Conservation (phyloP, 129 eudicot genomes). For the Centella asiatica region DNA sequence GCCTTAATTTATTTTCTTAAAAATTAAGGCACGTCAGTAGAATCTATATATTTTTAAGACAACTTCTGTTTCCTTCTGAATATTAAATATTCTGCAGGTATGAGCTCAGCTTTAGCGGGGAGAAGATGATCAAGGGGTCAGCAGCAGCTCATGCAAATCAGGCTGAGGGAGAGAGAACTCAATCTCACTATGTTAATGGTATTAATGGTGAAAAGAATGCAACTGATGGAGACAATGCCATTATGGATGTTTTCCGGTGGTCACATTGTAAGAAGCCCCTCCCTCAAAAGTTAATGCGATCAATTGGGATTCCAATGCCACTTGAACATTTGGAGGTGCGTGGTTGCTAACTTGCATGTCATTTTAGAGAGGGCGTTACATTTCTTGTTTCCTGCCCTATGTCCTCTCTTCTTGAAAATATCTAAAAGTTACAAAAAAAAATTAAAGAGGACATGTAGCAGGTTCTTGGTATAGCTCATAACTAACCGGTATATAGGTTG, state of each 20-base stretch:
- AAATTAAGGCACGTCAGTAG: too few species aligned
- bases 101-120: constrained; percentile 91
- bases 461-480: too few species aligned
- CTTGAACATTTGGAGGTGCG: constrained; percentile 76
- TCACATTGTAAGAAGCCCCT: constrained; percentile 80
- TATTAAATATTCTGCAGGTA: constrained; percentile 38
- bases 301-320: constrained; percentile 79
- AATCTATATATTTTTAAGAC: too few species aligned
- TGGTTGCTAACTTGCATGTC: background rate
- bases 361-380: too few species aligned
- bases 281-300: constrained; percentile 62
- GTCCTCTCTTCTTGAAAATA: background rate
- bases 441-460: background rate
- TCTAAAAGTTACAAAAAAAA: background rate
- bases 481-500: too few species aligned
- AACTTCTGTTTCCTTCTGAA: background rate
- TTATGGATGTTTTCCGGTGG: constrained; percentile 76
- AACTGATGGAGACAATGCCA: constrained; percentile 32
- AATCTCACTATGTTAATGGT: constrained; percentile 20
- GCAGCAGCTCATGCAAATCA: constrained; percentile 32
- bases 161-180: constrained; percentile 33
- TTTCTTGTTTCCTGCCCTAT: background rate
- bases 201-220: constrained; percentile 40
- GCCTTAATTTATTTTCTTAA: too few species aligned
- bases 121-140: constrained; percentile 54